phyloP scores from a whole-genome alignment of 208 protist genomes.

The Acanthamoeba culbertsoni region DNA sequence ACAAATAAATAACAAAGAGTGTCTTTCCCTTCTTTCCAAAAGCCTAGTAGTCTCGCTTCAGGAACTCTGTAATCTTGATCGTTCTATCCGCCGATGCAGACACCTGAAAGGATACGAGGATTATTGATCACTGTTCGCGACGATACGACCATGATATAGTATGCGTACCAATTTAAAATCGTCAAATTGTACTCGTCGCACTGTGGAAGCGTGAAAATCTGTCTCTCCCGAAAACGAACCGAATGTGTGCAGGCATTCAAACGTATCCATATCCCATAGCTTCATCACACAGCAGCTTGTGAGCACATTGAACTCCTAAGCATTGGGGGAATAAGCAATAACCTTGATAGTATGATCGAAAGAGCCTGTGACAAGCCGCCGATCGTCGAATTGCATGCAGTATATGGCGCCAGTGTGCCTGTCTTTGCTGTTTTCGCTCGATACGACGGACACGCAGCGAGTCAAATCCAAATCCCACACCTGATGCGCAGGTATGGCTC shows the following conservation, averaged over 20 bases:
- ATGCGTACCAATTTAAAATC: constrained; percentile 9
- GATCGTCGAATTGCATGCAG: constrained; percentile 21
- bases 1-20: background rate
- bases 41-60: background rate
- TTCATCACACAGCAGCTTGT: background rate
- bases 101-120: background rate
- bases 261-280: constrained; percentile 48
- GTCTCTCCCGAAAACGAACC: background rate
- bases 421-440: background rate
- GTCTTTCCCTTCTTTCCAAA: no score
- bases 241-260: constrained; percentile 27
- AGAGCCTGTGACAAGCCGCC: constrained; percentile 30
- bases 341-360: constrained; percentile 52
- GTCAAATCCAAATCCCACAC: background rate
- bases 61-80: constrained; percentile 38
- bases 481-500: background rate
- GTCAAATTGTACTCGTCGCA: constrained; percentile 24
- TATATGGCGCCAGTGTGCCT: constrained; percentile 30
- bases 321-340: no score
- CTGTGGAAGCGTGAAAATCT: constrained; percentile 15
- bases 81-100: background rate
- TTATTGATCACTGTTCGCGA: background rate
- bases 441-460: background rate
- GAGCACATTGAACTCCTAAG: no score
- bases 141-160: background rate